phyloP scores from a whole-genome alignment of 148 eudicot genomes.

The Camellia sinensis region DNA sequence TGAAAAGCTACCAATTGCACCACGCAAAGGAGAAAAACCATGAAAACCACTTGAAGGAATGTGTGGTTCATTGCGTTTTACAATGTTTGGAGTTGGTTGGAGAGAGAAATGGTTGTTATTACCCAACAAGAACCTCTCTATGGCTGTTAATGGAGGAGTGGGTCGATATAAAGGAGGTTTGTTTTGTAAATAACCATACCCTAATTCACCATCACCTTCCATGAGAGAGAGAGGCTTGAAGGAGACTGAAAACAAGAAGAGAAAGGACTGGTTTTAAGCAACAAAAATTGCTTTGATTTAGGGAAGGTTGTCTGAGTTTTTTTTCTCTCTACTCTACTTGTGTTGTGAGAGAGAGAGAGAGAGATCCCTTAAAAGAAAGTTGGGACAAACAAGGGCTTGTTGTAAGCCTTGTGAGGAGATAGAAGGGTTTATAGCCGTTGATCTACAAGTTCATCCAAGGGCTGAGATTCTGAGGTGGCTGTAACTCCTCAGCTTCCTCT shows the following conservation, averaged over 20 bases:
- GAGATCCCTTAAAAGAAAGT: background rate
- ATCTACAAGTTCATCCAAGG: constrained; percentile 27
- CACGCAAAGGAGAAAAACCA: constrained; percentile 11
- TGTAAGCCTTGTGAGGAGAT: constrained; percentile 23
- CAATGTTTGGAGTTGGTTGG: background rate
- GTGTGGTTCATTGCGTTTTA: background rate
- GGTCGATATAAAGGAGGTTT: constrained; percentile 17
- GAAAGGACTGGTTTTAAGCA: background rate
- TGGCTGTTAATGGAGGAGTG: constrained; percentile 48
- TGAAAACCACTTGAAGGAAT: background rate
- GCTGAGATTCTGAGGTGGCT: constrained; percentile 19
- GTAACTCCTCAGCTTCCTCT: constrained; percentile 42
- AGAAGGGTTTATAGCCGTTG: constrained; percentile 18
- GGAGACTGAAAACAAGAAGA: background rate
- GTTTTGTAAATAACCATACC: constrained; percentile 25
- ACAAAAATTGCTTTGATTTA: background rate
- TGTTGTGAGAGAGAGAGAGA: too few species aligned
- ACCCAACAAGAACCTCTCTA: constrained; percentile 41
- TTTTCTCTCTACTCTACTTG: background rate
- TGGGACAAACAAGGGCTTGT: constrained; percentile 17
- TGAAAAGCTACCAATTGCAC: constrained; percentile 7
- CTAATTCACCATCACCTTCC: constrained; percentile 32
- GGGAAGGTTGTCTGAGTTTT: background rate
- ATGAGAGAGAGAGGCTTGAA: constrained; percentile 19
- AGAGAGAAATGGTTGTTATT: background rate